Base-by-base conservation (phyloP, 192 early-diverging fungal species). In the Coemansia sp. region DNA sequence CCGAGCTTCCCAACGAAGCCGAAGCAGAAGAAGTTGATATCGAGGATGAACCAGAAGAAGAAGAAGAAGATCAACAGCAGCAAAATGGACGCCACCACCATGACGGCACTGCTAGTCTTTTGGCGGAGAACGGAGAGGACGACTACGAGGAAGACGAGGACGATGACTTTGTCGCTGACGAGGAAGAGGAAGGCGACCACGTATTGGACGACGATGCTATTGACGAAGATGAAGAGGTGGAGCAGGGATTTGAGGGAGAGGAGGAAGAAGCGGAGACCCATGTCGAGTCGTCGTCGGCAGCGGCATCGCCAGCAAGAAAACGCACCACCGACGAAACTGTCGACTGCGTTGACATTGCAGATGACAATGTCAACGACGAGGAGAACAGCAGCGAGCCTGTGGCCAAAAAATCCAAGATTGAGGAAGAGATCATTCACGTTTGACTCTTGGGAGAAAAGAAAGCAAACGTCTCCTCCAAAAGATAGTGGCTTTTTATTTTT, bases 121-220 rank as follows among this genome's bases (percentile, higher is more conserved):
- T 72, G 14, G 71, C 46, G 11, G 67, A 63, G 36, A 63, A 33
- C 3, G 57, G 56, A 16, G 63, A 62, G 34, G 59, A 66, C 21
- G 72, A 55, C 10, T 63, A 77, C 18, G 74, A 66, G 4, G 72
- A 68, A 2, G 73, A 78, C 0, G 76, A 67, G 5, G 76, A 78
- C 34, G 69, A 73, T 7, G 77, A 78, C 67, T 78, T 70, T 81
- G 78, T 65, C 2, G 69, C 66, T 6, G 72, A 66, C 8, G 73
- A 71, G 7, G 77, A 80, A 21, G 77, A 80, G 26, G 73, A 71
- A 39, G 63, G 63, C 39, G 78, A 81, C 55, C 69, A 75, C 33
- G 62, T 69, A 9, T 44, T 81, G 24, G 72, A 75, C n/a, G 66
- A 51, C n/a, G 72, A 74, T 24, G 72, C 56, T 0, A 61, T 43